These are phyloP conservation scores for Leptodermis oblonga DNA, from an alignment of 257 asterid genomes.

Conservation along the genomic window DNA sequence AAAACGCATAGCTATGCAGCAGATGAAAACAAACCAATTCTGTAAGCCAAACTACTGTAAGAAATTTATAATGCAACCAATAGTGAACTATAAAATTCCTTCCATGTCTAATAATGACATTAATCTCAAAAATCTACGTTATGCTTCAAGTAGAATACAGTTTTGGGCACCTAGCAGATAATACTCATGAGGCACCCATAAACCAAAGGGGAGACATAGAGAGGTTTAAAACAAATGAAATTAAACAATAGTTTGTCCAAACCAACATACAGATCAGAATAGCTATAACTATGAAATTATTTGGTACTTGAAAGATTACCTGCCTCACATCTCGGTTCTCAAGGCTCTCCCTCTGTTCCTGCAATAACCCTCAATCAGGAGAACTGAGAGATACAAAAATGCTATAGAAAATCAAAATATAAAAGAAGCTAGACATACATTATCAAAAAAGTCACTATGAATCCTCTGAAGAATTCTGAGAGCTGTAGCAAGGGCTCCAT, in stretches of 20 bases:
- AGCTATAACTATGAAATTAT: too few relatives aligned
- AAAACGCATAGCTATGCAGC: too few relatives aligned
- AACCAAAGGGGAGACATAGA: too few relatives aligned
- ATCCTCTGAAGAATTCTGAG: conserved; percentile 52
- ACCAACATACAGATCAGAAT: too few relatives aligned
- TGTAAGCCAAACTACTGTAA: background rate
- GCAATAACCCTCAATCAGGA: conserved; percentile 15
- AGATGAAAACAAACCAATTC: too few relatives aligned
- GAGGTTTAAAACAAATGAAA: too few relatives aligned
- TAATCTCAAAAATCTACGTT: too few relatives aligned
- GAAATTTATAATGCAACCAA: too few relatives aligned
- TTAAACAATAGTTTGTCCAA: too few relatives aligned
- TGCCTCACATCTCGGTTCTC: conserved; percentile 68
- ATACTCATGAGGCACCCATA: too few relatives aligned
- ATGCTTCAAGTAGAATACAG: too few relatives aligned
- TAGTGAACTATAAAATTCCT: background rate
- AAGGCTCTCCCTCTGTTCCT: conserved; percentile 42
- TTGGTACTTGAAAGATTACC: conserved; percentile 30
- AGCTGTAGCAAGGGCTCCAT: conserved; percentile 72
- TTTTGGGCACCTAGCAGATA: too few relatives aligned
- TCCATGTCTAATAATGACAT: background rate
- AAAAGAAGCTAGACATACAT: conserved; percentile 26
- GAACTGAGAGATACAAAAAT: background rate
- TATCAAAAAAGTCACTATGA: conserved; percentile 55
- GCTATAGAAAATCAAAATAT: background rate